phyloP scores from a whole-genome alignment of 805 yeast genomes.

The Candida chauliodis region DNA sequence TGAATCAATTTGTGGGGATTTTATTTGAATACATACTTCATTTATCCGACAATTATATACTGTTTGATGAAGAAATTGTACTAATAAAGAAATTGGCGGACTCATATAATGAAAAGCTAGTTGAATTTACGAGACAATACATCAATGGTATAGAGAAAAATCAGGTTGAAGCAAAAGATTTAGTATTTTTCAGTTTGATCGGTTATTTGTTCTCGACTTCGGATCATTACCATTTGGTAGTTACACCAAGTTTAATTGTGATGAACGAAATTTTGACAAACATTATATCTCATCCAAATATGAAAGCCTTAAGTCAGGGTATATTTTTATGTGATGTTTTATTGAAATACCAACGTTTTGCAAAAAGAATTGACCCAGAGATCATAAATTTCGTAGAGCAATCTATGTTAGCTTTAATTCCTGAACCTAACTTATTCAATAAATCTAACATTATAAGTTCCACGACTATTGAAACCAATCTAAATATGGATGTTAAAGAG shows the following conservation, averaged over 20 bases:
- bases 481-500: conserved; percentile 13
- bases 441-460: conserved; percentile 2
- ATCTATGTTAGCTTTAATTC: conserved; percentile 43
- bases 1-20: conserved; percentile 60
- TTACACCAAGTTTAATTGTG: conserved; percentile 75
- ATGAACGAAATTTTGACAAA: conserved; percentile 60
- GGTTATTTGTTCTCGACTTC: conserved; percentile 89
- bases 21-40: conserved; percentile 60
- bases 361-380: conserved; percentile 85
- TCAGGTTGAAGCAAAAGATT: conserved; percentile 38
- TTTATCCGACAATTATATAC: conserved; percentile 28
- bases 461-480: conserved; percentile 10
- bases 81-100: conserved; percentile 58
- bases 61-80: conserved; percentile 40
- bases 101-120: conserved; percentile 59
- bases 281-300: conserved; percentile 16
- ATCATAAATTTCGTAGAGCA: conserved; percentile 55
- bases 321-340: conserved; percentile 62
- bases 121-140: conserved; percentile 57
- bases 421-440: conserved; percentile 25
- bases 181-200: conserved; percentile 63
- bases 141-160: conserved; percentile 54
- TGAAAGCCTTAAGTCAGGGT: conserved; percentile 53
- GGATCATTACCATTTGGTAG: conserved; percentile 89
- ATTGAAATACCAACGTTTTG: conserved; percentile 68